A percentile compares a stretch with the other conserved stretches of the same genome.
phyloP scores from a whole-genome alignment of 108 stramenopile genomes.

The Fragilariopsis cylindrus region DNA sequence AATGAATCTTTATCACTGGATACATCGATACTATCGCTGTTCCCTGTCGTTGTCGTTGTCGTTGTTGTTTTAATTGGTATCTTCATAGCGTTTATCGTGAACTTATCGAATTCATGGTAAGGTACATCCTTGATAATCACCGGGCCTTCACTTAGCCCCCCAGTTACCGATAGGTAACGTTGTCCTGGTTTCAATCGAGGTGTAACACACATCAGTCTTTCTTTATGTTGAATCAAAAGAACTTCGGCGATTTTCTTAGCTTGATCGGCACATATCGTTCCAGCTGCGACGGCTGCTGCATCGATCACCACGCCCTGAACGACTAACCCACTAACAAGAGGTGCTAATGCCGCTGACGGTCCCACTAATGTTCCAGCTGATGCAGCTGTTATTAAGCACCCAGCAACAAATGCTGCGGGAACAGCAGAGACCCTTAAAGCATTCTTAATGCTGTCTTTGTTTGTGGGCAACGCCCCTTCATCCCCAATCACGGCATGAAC shows the following conservation, averaged over 20 bases:
- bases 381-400: constrained; percentile 37
- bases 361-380: constrained; percentile 44
- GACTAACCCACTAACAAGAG: constrained; percentile 46
- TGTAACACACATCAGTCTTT: constrained; percentile 42
- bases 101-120: neutral
- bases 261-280: constrained; percentile 35
- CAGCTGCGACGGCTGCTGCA: constrained; percentile 49
- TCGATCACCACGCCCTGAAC: constrained; percentile 53
- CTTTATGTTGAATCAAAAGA: constrained; percentile 34
- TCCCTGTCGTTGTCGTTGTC: too few species aligned
- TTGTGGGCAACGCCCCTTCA: constrained; percentile 35
- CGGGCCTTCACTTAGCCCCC: constrained; percentile 44
- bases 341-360: constrained; percentile 48
- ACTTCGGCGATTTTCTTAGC: constrained; percentile 36
- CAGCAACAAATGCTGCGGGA: constrained; percentile 49
- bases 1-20: too few species aligned
- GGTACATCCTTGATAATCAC: constrained; percentile 33
- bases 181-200: constrained; percentile 28
- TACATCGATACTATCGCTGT: too few species aligned
- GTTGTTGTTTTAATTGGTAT: neutral
- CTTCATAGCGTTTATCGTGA: neutral
- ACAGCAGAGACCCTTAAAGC: constrained; percentile 36
- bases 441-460: constrained; percentile 37
- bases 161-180: constrained; percentile 37
- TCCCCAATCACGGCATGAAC: constrained; percentile 52